Percentiles rank a stretch among this genome's conserved stretches.
Conservation (phyloP, 1,284 basidiomycete genomes). For the Golubevia sp. region DNA sequence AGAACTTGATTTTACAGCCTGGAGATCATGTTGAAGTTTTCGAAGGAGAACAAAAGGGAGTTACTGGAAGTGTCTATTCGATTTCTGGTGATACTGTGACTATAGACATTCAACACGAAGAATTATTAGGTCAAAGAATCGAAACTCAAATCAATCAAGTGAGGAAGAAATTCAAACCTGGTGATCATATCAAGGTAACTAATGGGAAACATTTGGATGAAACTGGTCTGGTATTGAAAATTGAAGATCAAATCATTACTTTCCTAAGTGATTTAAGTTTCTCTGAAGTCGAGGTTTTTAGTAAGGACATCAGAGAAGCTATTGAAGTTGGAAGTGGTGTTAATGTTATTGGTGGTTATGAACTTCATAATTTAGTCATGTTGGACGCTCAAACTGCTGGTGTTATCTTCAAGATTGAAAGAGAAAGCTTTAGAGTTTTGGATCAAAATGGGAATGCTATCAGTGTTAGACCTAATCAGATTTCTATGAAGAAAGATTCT, state of each 20-base stretch:
- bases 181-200: slow-evolving; percentile 61
- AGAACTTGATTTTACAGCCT: slow-evolving; percentile 47
- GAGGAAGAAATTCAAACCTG: slow-evolving; percentile 56
- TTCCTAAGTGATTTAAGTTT: slow-evolving; percentile 59
- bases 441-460: slow-evolving; percentile 53
- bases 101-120: slow-evolving; percentile 42
- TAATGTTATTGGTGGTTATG: slow-evolving; percentile 56
- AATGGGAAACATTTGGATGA: slow-evolving; percentile 57
- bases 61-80: slow-evolving; percentile 46
- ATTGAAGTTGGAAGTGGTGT: slow-evolving; percentile 59
- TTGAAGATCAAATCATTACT: slow-evolving; percentile 56
- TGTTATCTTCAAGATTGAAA: slow-evolving; percentile 61
- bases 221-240: slow-evolving; percentile 59
- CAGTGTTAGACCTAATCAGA: slow-evolving; percentile 51
- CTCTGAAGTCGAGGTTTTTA: slow-evolving; percentile 55
- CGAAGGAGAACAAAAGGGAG: slow-evolving; percentile 58
- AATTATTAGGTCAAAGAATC: slow-evolving; percentile 49
- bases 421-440: slow-evolving; percentile 54
- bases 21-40: slow-evolving; percentile 60
- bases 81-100: slow-evolving; percentile 52
- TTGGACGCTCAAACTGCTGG: slow-evolving; percentile 57
- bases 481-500: slow-evolving; percentile 53
- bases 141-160: slow-evolving; percentile 54
- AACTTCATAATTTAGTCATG: slow-evolving; percentile 58
- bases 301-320: slow-evolving; percentile 58